Percentiles rank a stretch among this genome's conserved stretches.
phyloP scores from a whole-genome alignment of 2,329 filamentous ascomycete species.

The Colletotrichum spaethianum region DNA sequence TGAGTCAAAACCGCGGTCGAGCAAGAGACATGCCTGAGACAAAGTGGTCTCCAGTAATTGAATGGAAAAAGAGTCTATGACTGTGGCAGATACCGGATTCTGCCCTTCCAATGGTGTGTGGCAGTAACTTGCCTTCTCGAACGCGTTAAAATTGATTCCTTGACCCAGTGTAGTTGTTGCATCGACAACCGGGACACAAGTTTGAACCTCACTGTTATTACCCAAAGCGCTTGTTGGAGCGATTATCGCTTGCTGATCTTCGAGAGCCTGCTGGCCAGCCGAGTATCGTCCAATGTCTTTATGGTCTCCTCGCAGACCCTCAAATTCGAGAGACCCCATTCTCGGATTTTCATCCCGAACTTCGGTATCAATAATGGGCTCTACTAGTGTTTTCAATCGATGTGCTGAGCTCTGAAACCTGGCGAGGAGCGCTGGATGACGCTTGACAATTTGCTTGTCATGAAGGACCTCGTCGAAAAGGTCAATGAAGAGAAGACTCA shows the following conservation, averaged over 20 bases:
- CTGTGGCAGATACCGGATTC: neutral
- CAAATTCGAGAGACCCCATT: neutral
- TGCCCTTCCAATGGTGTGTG: neutral
- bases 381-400: neutral
- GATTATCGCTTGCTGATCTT: neutral
- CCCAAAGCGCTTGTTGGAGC: neutral
- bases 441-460: neutral
- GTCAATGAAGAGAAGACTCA: conserved; percentile 2
- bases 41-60: neutral
- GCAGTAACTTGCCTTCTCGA: neutral
- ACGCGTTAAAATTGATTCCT: neutral
- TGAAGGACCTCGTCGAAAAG: neutral
- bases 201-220: neutral
- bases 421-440: neutral
- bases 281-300: neutral
- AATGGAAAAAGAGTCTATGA: neutral
- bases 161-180: neutral
- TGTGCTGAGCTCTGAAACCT: neutral
- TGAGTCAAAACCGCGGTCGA: neutral
- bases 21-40: neutral
- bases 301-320: neutral
- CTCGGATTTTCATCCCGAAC: too few relatives aligned
- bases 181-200: too few relatives aligned
- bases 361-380: neutral
- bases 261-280: neutral